Evolutionary conservation across 73 alveolate genomes (phyloP).

Genomic region (Symbiodinium natans): DNA sequence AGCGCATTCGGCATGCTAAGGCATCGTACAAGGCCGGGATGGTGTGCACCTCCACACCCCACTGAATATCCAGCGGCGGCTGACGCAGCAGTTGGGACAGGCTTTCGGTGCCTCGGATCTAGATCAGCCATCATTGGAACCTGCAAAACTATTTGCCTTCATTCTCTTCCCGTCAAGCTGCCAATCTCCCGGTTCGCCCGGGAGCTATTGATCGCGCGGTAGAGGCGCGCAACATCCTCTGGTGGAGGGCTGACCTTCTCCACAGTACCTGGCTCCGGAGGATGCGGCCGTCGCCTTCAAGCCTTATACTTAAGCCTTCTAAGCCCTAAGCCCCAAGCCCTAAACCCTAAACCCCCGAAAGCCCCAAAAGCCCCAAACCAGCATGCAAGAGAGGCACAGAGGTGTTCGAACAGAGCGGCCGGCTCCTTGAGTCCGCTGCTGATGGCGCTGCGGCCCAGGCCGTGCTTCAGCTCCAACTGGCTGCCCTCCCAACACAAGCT

Average conservation of each 20-base stretch:
- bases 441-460: slow-evolving; percentile 91
- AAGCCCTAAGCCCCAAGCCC: too few species aligned
- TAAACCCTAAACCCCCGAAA: too few species aligned
- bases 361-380: too few species aligned
- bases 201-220: slow-evolving; percentile 37
- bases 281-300: neutral
- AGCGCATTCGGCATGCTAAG: slow-evolving; percentile 76
- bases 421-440: slow-evolving; percentile 41
- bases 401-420: slow-evolving; percentile 64
- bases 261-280: slow-evolving; percentile 26
- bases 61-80: slow-evolving; percentile 60
- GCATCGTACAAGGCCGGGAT: slow-evolving; percentile 84
- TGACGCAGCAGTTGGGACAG: slow-evolving; percentile 61
- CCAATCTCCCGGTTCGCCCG: slow-evolving; percentile 67
- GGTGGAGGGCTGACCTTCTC: slow-evolving; percentile 91
- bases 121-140: neutral
- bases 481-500: slow-evolving; percentile 78
- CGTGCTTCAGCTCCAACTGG: slow-evolving; percentile 78
- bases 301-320: too few species aligned
- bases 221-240: slow-evolving; percentile 85
- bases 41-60: slow-evolving; percentile 85
- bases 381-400: slow-evolving; percentile 19
- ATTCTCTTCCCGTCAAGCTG: neutral
- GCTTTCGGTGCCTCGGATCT: slow-evolving; percentile 49
- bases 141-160: neutral